Evolutionary conservation across 331 rosid species (phyloP).

Genomic region (Erythrophleum ivorense): DNA sequence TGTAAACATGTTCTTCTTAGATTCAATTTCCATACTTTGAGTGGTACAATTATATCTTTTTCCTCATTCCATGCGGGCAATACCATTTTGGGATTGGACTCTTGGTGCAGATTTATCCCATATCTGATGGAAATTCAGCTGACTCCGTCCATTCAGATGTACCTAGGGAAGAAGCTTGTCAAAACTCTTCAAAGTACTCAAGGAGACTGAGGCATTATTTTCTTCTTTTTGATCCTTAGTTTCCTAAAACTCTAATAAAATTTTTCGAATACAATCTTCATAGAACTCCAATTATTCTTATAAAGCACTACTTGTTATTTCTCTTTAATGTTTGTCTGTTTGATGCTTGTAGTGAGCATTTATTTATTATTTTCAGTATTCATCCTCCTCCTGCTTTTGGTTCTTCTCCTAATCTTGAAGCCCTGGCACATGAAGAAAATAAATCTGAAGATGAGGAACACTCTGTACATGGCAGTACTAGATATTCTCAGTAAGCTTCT

Average conservation of each 20-base stretch:
- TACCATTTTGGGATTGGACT: slow-evolving; percentile 39
- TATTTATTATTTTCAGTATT: slow-evolving; percentile 51
- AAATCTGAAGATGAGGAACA: slow-evolving; percentile 62
- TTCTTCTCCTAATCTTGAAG: slow-evolving; percentile 97
- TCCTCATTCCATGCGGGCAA: slow-evolving; percentile 13
- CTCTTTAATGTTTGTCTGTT: slow-evolving; percentile 16
- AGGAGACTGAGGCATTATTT: slow-evolving; percentile 65
- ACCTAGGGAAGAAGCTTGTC: slow-evolving; percentile 55
- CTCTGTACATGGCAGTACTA: slow-evolving; percentile 67
- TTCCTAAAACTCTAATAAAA: slow-evolving; percentile 30
- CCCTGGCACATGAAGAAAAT: slow-evolving; percentile 78
- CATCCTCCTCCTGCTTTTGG: slow-evolving; percentile 99
- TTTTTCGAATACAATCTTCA: slow-evolving; percentile 30
- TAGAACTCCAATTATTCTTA: slow-evolving; percentile 4
- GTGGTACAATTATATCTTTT: slow-evolving; percentile 23
- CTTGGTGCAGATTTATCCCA: slow-evolving; percentile 69
- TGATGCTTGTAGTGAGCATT: not conserved
- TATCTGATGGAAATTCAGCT: slow-evolving; percentile 59
- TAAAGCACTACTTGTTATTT: slow-evolving; percentile 25
- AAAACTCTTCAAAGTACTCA: slow-evolving; percentile 57
- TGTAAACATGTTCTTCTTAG: slow-evolving; percentile 16
- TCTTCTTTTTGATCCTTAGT: not conserved
- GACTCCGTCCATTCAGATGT: slow-evolving; percentile 52
- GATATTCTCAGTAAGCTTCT: slow-evolving; percentile 60
- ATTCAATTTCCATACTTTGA: slow-evolving; percentile 29